These are phyloP conservation scores for Flaveria brownii DNA, from an alignment of 129 eudicot genomes.

Conservation along the genomic window DNA sequence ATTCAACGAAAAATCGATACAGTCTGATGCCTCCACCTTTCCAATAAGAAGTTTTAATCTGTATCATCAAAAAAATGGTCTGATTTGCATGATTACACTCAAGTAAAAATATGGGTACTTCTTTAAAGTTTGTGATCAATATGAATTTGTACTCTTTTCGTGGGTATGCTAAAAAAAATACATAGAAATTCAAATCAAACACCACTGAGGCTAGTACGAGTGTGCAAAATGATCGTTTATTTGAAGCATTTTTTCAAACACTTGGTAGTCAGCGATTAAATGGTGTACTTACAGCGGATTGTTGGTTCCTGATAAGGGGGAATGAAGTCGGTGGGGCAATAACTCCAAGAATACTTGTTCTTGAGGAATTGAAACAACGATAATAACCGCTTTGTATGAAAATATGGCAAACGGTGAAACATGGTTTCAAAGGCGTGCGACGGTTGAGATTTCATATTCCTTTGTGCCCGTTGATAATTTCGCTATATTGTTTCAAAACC, in stretches of 20 bases:
- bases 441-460: not conserved
- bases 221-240: not conserved
- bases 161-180: not conserved
- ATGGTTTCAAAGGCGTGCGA: not conserved
- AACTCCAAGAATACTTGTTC: not conserved
- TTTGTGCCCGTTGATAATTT: not conserved
- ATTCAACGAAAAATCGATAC: too few relatives aligned
- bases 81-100: not conserved
- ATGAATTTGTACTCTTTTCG: too few relatives aligned
- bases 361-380: not conserved
- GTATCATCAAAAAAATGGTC: not conserved
- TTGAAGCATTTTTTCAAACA: constrained; percentile 2
- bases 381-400: not conserved
- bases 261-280: not conserved
- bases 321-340: not conserved
- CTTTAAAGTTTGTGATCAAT: not conserved
- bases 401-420: not conserved
- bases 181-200: not conserved
- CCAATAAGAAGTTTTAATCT: not conserved
- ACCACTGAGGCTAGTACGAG: not conserved
- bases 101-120: not conserved
- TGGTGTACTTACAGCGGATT: not conserved
- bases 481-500: too few relatives aligned
- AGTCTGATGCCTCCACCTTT: not conserved
- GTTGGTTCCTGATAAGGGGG: not conserved